phyloP scores from a whole-genome alignment of 305 asterid species.

The Fraxinus xanthoxyloides region DNA sequence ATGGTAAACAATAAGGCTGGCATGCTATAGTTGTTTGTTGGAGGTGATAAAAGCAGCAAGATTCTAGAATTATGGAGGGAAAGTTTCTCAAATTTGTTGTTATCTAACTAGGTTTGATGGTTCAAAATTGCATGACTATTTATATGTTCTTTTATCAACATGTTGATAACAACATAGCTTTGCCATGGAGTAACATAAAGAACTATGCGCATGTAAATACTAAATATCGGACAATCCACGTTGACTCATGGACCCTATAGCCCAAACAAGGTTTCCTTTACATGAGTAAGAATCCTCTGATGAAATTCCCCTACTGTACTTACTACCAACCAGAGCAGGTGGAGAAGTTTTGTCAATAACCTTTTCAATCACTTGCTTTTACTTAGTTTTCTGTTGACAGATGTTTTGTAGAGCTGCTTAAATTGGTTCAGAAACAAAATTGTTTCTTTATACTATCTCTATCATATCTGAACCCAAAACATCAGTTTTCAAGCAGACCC shows the following conservation, averaged over 20 bases:
- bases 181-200: not conserved
- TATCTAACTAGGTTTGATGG: not conserved
- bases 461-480: not conserved
- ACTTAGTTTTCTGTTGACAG: not conserved
- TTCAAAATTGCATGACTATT: not conserved
- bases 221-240: not conserved
- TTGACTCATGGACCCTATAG: not conserved
- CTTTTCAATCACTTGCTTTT: not conserved
- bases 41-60: not conserved
- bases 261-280: not conserved
- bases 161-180: not conserved
- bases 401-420: not conserved
- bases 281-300: not conserved
- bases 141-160: not conserved
- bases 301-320: not conserved
- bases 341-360: not conserved
- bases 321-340: not conserved
- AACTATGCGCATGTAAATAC: not conserved
- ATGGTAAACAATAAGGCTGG: not conserved
- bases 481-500: not conserved
- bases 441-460: not conserved
- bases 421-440: not conserved
- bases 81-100: not conserved
- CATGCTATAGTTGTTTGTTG: constrained; percentile 6
- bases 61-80: not conserved